Percentiles rank a stretch among this genome's conserved stretches.
phyloP scores from a whole-genome alignment of 139 green algal species.

The Tetradesmus lagerheimii region DNA sequence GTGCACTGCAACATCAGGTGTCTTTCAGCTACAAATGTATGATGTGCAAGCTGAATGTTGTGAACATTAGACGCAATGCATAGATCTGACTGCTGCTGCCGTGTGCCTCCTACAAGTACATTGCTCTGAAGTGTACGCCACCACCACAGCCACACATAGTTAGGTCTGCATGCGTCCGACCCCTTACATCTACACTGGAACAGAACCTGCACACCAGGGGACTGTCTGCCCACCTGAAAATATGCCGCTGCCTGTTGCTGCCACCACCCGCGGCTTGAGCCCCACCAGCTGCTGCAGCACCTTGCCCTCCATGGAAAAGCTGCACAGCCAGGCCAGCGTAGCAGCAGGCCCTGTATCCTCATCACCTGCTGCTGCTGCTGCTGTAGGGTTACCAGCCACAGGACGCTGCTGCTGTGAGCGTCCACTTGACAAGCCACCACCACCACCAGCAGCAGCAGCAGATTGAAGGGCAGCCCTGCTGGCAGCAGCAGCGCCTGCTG shows the following conservation, averaged over 20 bases:
- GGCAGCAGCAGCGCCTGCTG: background rate
- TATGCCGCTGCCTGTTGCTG: conserved; percentile 35
- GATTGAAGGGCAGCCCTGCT: background rate
- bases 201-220: background rate
- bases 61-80: too few relatives aligned
- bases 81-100: too few relatives aligned
- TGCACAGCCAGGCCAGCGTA: conserved; percentile 52
- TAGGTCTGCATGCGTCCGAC: too few relatives aligned
- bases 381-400: background rate
- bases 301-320: conserved; percentile 59
- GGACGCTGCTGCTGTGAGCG: background rate
- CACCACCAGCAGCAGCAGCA: too few relatives aligned
- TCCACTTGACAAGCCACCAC: background rate
- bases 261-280: conserved; percentile 40
- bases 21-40: background rate
- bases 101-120: too few relatives aligned
- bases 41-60: background rate
- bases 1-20: too few relatives aligned
- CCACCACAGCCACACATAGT: too few relatives aligned
- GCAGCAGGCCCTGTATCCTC: background rate
- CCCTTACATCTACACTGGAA: too few relatives aligned
- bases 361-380: background rate
- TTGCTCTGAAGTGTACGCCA: too few relatives aligned
- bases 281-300: conserved; percentile 58
- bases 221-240: conserved; percentile 51